Evolutionary conservation across 1,139 yeast genomes (phyloP).

Genomic region (Kluyveromyces sp.): DNA sequence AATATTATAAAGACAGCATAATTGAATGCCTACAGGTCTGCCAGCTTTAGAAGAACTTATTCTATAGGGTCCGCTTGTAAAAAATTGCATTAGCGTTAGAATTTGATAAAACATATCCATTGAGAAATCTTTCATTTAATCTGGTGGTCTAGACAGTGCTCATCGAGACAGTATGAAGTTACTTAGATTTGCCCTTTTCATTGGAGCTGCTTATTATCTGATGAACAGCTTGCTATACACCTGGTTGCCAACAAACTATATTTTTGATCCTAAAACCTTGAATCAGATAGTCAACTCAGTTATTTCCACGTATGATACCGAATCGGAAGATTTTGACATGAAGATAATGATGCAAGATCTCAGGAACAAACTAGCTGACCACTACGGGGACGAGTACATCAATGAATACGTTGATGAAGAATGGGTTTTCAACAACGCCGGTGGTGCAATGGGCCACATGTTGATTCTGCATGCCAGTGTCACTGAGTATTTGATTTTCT

Average conservation of each 20-base stretch:
- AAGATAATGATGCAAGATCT: constrained; percentile 46
- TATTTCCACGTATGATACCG: constrained; percentile 43
- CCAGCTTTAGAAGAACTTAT: no score
- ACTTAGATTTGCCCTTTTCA: constrained; percentile 15
- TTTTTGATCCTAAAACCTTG: constrained; percentile 41
- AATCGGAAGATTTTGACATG: constrained; percentile 15
- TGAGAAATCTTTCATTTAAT: no score
- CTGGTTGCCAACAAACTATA: constrained; percentile 65
- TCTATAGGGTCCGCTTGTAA: no score
- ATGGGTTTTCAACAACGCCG: constrained; percentile 97
- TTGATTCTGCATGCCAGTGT: constrained; percentile 92
- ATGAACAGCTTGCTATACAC: constrained; percentile 44
- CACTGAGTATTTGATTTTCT: constrained; percentile 81
- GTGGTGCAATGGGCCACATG: constrained; percentile 99
- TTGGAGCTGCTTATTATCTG: constrained; percentile 19
- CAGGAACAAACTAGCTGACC: constrained; percentile 50
- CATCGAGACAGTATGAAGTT: constrained; percentile 29
- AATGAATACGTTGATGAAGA: constrained; percentile 67
- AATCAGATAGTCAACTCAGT: constrained; percentile 46
- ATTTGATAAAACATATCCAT: no score
- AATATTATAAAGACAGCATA: no score
- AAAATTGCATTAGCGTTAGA: neutral
- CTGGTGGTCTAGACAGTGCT: no score
- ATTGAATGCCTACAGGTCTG: no score
- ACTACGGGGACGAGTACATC: constrained; percentile 61